Percentiles rank a stretch among this genome's conserved stretches.
phyloP scores from a whole-genome alignment of 2,329 filamentous ascomycete genomes.

The Penicillium sp. region DNA sequence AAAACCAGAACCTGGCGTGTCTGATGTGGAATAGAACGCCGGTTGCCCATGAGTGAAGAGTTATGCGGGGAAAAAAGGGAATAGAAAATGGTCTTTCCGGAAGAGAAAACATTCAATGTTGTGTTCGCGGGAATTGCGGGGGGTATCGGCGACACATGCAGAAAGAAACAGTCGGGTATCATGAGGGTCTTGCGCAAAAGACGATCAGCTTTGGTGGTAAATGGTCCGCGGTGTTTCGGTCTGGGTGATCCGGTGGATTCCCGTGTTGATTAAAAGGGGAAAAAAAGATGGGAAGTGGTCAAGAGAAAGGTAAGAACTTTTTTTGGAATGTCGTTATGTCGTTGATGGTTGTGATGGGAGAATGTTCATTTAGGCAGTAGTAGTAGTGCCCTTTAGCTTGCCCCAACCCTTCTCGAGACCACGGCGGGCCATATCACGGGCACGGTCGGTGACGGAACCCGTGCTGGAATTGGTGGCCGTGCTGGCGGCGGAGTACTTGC shows the following conservation, averaged over 20 bases:
- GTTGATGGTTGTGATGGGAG: slow-evolving; percentile 1
- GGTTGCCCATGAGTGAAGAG: slow-evolving; percentile 8
- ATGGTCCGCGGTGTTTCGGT: background rate
- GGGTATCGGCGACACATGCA: background rate
- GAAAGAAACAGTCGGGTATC: slow-evolving; percentile 6
- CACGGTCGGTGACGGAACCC: slow-evolving; percentile 35
- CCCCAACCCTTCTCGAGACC: slow-evolving; percentile 43
- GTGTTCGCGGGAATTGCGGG: background rate
- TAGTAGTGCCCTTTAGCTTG: slow-evolving; percentile 38
- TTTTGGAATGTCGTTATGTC: slow-evolving; percentile 18
- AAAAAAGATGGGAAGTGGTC: background rate
- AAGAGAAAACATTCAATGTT: too few species aligned
- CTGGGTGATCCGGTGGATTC: background rate
- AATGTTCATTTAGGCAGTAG: background rate
- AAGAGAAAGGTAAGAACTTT: slow-evolving; percentile 18
- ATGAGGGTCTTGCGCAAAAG: background rate
- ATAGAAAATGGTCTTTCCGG: too few species aligned
- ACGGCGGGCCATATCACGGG: slow-evolving; percentile 37
- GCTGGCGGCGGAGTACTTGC: slow-evolving; percentile 40
- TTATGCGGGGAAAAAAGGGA: background rate
- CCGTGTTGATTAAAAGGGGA: slow-evolving; percentile 4
- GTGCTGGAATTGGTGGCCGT: slow-evolving; percentile 38
- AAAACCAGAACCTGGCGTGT: slow-evolving; percentile 7
- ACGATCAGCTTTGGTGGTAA: background rate
- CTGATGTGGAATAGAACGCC: slow-evolving; percentile 12